Conservation (phyloP, 192 early-diverging fungal genomes). For the Gryganskiella cystojenkinii region DNA sequence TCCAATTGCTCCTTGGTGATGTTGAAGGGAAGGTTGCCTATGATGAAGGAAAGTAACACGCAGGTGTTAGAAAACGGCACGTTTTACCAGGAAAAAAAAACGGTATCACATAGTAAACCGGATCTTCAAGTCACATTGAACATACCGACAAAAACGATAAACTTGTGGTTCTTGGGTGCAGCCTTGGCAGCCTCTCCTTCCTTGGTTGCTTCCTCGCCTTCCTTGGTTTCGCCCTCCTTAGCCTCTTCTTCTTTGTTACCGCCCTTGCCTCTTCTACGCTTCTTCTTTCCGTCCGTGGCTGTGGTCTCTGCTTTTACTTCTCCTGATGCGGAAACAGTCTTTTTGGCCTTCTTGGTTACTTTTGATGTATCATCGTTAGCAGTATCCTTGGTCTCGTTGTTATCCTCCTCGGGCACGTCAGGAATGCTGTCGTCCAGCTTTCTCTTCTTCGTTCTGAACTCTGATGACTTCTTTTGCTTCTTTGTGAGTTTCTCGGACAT, state of each 20-base stretch:
- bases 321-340: conserved; percentile 8
- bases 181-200: conserved; percentile 15
- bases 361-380: conserved; percentile 1
- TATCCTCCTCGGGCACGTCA: conserved; percentile 44
- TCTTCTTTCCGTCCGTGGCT: conserved; percentile 22
- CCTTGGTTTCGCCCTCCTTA: background rate
- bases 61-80: no score
- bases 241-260: conserved; percentile 19
- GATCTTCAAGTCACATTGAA: background rate
- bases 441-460: conserved; percentile 60
- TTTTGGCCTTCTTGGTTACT: conserved; percentile 7
- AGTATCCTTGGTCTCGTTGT: conserved; percentile 6
- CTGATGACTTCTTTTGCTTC: conserved; percentile 58
- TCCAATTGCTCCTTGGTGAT: conserved; percentile 71
- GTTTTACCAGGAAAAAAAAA: background rate
- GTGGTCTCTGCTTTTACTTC: conserved; percentile 15
- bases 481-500: conserved; percentile 61
- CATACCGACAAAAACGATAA: conserved; percentile 53
- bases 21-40: conserved; percentile 72
- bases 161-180: conserved; percentile 44
- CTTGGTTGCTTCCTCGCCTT: background rate
- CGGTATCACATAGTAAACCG: no score
- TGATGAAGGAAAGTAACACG: background rate
- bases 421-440: conserved; percentile 49
- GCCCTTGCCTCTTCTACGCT: conserved; percentile 51